Conservation (phyloP, 2,329 filamentous ascomycete species). For the Colletotrichum plurivorum region DNA sequence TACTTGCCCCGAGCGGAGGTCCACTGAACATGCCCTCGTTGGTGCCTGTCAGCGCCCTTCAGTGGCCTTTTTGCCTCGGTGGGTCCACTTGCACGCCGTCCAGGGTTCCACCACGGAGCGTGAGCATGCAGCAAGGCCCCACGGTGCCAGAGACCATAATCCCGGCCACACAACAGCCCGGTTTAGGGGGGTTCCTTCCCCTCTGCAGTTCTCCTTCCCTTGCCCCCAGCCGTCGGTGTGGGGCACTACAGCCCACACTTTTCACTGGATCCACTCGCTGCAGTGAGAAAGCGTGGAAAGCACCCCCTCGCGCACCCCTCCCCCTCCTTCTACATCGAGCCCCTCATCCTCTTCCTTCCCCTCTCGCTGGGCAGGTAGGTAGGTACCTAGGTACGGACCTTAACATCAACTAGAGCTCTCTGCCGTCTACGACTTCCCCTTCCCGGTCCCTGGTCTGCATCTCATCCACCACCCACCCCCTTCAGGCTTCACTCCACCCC, state of each 20-base stretch:
- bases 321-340: conserved; percentile 3
- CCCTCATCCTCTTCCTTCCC: neutral
- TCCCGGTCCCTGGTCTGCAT: conserved; percentile 28
- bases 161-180: conserved; percentile 32
- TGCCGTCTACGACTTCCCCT: neutral
- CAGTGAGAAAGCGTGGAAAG: neutral
- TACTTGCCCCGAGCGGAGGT: conserved; percentile 15
- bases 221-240: conserved; percentile 9
- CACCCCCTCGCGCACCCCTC: neutral
- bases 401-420: no score
- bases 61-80: conserved; percentile 8
- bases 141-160: neutral
- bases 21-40: conserved; percentile 32
- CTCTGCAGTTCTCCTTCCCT: no score
- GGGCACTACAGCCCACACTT: neutral
- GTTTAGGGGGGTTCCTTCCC: conserved; percentile 7
- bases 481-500: neutral
- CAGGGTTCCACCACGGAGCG: conserved; percentile 1
- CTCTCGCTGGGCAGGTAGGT: neutral
- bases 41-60: conserved; percentile 28
- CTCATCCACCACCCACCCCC: conserved; percentile 4
- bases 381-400: no score
- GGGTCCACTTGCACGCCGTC: conserved; percentile 3
- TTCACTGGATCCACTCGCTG: neutral
- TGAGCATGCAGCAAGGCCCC: conserved; percentile 6